phyloP scores from a whole-genome alignment of 257 asterid species.

The Cinchona pubescens region DNA sequence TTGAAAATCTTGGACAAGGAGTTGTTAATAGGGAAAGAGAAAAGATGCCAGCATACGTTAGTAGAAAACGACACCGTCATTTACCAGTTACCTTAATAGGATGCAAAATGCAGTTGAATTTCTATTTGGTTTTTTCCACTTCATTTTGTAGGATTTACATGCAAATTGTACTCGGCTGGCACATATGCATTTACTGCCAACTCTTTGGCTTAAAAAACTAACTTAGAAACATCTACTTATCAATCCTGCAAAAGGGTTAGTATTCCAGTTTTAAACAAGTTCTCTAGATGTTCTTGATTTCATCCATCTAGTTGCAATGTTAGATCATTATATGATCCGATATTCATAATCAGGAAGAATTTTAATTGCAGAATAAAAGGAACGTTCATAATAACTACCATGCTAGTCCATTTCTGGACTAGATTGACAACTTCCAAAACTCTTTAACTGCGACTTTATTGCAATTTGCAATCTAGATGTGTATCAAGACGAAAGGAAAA shows the following conservation, averaged over 20 bases:
- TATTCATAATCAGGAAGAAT: not conserved
- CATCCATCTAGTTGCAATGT: not conserved
- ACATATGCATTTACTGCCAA: not conserved
- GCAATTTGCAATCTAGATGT: too few species aligned
- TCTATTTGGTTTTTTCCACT: not conserved
- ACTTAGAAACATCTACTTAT: too few species aligned
- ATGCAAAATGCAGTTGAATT: not conserved
- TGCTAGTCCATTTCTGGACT: not conserved
- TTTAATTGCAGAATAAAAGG: not conserved
- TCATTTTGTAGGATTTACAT: not conserved
- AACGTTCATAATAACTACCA: too few species aligned
- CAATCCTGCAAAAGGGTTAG: not conserved
- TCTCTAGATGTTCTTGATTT: not conserved
- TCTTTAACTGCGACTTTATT: not conserved
- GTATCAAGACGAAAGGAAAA: too few species aligned
- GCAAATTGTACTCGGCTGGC: not conserved
- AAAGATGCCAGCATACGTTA: not conserved
- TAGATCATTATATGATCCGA: not conserved
- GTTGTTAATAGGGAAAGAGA: not conserved
- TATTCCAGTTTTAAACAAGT: not conserved
- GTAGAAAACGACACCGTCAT: not conserved
- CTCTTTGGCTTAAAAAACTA: not conserved
- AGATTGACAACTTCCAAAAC: not conserved
- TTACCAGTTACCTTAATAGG: not conserved
- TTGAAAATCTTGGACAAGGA: not conserved